These are phyloP conservation scores for Sclerotinia spermophila DNA, from an alignment of 2,329 filamentous ascomycete genomes.

Conservation along the genomic window DNA sequence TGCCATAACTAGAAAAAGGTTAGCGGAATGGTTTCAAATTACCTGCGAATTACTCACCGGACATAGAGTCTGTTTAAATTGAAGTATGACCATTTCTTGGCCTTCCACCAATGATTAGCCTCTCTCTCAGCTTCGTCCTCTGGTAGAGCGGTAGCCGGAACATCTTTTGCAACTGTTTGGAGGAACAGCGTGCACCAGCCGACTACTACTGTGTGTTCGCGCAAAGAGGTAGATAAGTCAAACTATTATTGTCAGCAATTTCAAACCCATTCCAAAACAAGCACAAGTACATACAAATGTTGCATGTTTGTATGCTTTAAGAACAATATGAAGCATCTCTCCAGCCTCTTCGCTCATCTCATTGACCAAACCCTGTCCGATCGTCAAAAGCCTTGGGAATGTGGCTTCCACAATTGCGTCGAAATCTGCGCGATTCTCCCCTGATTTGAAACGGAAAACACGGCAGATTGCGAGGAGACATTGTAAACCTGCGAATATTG, in stretches of 20 bases:
- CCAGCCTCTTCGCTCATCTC: slow-evolving; percentile 92
- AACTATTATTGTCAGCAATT: slow-evolving; percentile 55
- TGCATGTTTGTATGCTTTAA: slow-evolving; percentile 98
- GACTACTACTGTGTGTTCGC: slow-evolving; percentile 78
- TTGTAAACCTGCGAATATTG: slow-evolving; percentile 89
- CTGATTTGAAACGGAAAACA: slow-evolving; percentile 87
- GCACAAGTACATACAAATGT: slow-evolving; percentile 69
- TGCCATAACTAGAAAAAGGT: slow-evolving; percentile 68
- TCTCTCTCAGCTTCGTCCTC: slow-evolving; percentile 83
- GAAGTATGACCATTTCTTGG: slow-evolving; percentile 99
- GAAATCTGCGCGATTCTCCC: slow-evolving; percentile 79
- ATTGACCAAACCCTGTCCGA: slow-evolving; percentile 83
- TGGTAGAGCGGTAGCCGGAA: slow-evolving; percentile 72
- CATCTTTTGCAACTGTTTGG: slow-evolving; percentile 79
- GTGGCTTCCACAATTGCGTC: slow-evolving; percentile 90
- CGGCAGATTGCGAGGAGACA: slow-evolving; percentile 92
- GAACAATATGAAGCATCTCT: slow-evolving; percentile 90
- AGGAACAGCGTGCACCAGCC: slow-evolving; percentile 97
- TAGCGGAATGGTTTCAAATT: slow-evolving; percentile 10
- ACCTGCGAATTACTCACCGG: slow-evolving; percentile 52
- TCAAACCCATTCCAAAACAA: slow-evolving; percentile 18
- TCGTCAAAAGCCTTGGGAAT: slow-evolving; percentile 81
- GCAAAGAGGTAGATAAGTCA: slow-evolving; percentile 75
- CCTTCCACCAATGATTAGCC: slow-evolving; percentile 98
- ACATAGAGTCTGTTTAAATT: slow-evolving; percentile 96